Base-by-base conservation (phyloP, 2,329 filamentous ascomycete genomes). In the Bipolaris bicolor region DNA sequence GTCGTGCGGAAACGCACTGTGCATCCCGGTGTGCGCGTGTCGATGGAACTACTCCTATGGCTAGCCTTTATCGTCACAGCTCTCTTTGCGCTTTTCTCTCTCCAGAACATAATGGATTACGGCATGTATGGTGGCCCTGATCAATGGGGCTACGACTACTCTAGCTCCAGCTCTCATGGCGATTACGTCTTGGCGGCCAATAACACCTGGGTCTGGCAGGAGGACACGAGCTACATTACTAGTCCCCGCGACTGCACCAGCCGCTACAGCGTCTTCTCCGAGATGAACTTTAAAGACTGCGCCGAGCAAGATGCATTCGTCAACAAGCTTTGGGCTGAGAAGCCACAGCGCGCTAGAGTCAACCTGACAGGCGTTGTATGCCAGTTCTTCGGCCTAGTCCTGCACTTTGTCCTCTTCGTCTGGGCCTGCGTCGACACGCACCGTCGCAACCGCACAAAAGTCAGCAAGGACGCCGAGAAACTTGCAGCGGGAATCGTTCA, bases 391-490 rank as follows among this genome's bases (percentile, higher is more conserved):
- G 58, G 58, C 2, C 34, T 77, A 16, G 15, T 69, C 1, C 44
- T 76, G 37, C 75, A 77, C 48, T 68, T 78, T 47, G 60, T 59
- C 1, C 64, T 77, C 3, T 77, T 78, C 56, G 60, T 77, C 10
- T 77, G 75, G 73, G 76, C 75, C 0, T 78, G 76, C 33, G 68
- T 76, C 7, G 75, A 78, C 45, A 74, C 71, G 15, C 57, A 72
- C 43, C 54, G 52, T 5, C 49, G 70, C 24, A 71, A 69, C 10
- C 59, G 49, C n/a, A 45, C 50, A n/a, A 67, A 63, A 15, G 61
- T 66, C 0, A 62, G 60, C 54, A 73, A 66, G 24, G 71, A 74
- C 11, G 72, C 72, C 1, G 72, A 76, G 60, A 69, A 70, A 40
- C 18, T 74, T 16, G 73, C 72, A 1, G 68, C 70, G 0, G 63